Evolutionary conservation across 306 rosid genomes (phyloP), one percentile per base, ranked within the genome.

Genomic region (Cicer chorassanicum): DNA sequence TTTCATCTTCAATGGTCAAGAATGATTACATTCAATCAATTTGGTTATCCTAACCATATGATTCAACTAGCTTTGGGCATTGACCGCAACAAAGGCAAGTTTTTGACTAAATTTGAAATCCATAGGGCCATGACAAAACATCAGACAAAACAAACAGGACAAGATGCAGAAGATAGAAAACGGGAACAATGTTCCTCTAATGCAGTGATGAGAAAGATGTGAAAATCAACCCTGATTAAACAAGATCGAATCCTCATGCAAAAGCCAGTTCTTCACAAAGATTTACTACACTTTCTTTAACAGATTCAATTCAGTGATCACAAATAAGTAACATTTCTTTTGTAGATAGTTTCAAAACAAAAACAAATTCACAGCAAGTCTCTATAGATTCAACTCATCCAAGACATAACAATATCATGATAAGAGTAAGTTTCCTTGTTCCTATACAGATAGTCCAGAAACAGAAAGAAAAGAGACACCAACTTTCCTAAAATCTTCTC

Each of bases 1-100:
- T 89, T 78, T 84, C 89, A 18, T 82, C 86, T 29, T 85, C 89
- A 60, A 88, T 89, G 14, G 89, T 90, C 76, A 89, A n/a, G 76
- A 89, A 73, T 74, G 82, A 78, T 82, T 91, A 81, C 87, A 57
- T 48, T 85, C 83, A 72, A 84, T 87, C 39, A 84, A 87, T 24
- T 71, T 83, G 78, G 79, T 66, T 57, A 77, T 65, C 84, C 87
- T 78, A 14, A 68, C 42, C 78, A 82, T 62, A 84, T 79, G 57
- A 72, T 68, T 66, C 82, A 84, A 72, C 72, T 64, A 75, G 76
- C 70, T 75, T 63, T 81, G 7, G 65, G 78, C 66, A 73, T 66
- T 82, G 7, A 62, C 14, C 39, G 53, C 41, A 67, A 72, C 36
- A 14, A 79, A 83, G n/a, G 15, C 55, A 43, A 72, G 68, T 77